Percentiles rank a stretch among this genome's conserved stretches.
Conservation (phyloP, 495 filamentous ascomycete genomes). For the Daldinia decipiens region DNA sequence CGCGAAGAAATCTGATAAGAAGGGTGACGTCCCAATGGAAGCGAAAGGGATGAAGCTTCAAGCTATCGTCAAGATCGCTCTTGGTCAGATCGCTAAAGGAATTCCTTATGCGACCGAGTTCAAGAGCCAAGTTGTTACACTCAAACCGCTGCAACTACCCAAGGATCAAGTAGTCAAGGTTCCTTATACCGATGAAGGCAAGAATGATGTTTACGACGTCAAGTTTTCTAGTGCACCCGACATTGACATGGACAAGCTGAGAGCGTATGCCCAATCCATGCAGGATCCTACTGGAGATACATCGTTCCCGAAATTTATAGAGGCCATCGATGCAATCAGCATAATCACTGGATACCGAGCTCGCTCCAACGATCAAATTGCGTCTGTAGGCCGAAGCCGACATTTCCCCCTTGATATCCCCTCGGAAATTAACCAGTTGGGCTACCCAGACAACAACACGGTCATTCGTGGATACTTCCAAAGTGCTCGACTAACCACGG, state of each 20-base stretch:
- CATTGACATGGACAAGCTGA: slow-evolving; percentile 60
- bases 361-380: slow-evolving; percentile 43
- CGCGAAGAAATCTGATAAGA: slow-evolving; percentile 27
- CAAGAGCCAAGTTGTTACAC: slow-evolving; percentile 61
- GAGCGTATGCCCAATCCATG: slow-evolving; percentile 61
- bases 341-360: slow-evolving; percentile 58
- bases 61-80: slow-evolving; percentile 62
- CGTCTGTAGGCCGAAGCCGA: slow-evolving; percentile 53
- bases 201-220: slow-evolving; percentile 55
- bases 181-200: slow-evolving; percentile 58
- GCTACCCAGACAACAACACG: slow-evolving; percentile 37
- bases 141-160: slow-evolving; percentile 51
- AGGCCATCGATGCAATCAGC: slow-evolving; percentile 60
- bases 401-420: slow-evolving; percentile 55
- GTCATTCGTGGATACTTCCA: slow-evolving; percentile 73
- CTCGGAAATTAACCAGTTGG: slow-evolving; percentile 36
- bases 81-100: slow-evolving; percentile 49
- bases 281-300: slow-evolving; percentile 50
- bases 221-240: slow-evolving; percentile 52
- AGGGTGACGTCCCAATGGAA: slow-evolving; percentile 53
- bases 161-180: slow-evolving; percentile 50
- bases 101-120: slow-evolving; percentile 65
- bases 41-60: slow-evolving; percentile 63
- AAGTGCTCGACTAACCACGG: slow-evolving; percentile 72
- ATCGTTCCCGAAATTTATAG: slow-evolving; percentile 54